A percentile compares a stretch with the other conserved stretches of the same genome.
phyloP scores from a whole-genome alignment of 2,329 filamentous ascomycete species.

The Septoria linicola region DNA sequence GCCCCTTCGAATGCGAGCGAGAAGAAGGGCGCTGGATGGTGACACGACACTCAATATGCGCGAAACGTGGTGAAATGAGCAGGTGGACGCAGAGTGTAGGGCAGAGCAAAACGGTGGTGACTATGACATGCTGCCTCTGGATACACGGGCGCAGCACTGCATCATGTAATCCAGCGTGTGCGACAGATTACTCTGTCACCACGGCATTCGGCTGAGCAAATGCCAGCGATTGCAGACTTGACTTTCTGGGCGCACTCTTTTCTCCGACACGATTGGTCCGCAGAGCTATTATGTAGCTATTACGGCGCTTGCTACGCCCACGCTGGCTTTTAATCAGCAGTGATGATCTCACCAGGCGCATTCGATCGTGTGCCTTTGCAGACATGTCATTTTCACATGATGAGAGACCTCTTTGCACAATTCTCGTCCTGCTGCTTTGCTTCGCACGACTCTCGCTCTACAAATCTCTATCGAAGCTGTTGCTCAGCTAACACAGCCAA shows the following conservation, averaged over 20 bases:
- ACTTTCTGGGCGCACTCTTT: not conserved
- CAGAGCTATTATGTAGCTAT: not conserved
- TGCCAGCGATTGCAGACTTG: not conserved
- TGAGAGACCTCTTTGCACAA: no score
- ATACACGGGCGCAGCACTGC: constrained; percentile 1
- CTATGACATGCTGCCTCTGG: not conserved
- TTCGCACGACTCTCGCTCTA: no score
- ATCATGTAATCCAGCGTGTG: constrained; percentile 3
- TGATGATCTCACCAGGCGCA: not conserved
- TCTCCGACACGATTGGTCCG: not conserved
- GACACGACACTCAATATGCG: no score
- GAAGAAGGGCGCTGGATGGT: no score
- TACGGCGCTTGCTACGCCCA: not conserved
- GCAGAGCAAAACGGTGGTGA: not conserved
- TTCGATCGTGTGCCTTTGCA: not conserved
- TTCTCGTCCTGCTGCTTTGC: no score
- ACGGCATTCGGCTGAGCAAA: no score
- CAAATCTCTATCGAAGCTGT: no score
- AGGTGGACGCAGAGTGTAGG: not conserved
- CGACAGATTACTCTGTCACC: no score
- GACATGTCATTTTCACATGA: not conserved
- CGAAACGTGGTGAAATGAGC: constrained; percentile 5
- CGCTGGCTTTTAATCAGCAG: not conserved
- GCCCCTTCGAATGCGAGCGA: no score
- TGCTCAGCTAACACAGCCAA: no score